Base-by-base conservation (phyloP, 2,329 filamentous ascomycete genomes). In the Onygenales sp. region DNA sequence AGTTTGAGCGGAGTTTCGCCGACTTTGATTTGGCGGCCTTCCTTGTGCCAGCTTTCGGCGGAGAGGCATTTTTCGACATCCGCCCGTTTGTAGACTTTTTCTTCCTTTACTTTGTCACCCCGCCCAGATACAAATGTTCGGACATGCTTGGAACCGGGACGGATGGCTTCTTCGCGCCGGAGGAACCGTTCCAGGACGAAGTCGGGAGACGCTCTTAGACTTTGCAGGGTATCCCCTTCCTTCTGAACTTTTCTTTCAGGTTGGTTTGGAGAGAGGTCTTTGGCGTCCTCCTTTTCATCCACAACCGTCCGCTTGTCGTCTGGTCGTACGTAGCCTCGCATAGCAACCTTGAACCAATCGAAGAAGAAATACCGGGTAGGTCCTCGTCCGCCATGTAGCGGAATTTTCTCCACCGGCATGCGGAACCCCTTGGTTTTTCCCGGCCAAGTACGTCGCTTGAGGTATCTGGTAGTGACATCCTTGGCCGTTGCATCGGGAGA, bases 41-140 rank as follows among this genome's bases (percentile, higher is more conserved):
- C 92, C 67, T 96, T 96, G 67, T 97, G 93, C 93, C 93, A 98
- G 1, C 88, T 95, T 67, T 98, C 93, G 1, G 87, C 86, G 32
- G 88, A 94, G 68, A 95, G 91, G 67, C 94, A 95, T 40, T 80
- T 77, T 2, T 91, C 82, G 0, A 97, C 83, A 59, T 97, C 91
- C 51, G 81, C 79, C 36, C 92, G 84, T 0, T 78, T 78, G 65
- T 83, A 97, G 0, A 97, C 89, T 1, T 88, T 84, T 65, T 95
- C 89, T 54, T 87, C 81, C 44, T 85, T 86, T 2, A 79, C 72
- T 46, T 85, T 86, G 44, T 83, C 82, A 11, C 85, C 86, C 68
- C 92, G 95, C 8, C 81, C 84, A 46, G 83, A 82, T 4, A 77
- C 82, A 68, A 97, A 96, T 9, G 80, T 78, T 58, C 86, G 88